Percentiles rank a stretch among this genome's conserved stretches.
These are phyloP conservation scores for Asterochloris erici DNA, from an alignment of 139 green algal genomes.

Conservation along the genomic window DNA sequence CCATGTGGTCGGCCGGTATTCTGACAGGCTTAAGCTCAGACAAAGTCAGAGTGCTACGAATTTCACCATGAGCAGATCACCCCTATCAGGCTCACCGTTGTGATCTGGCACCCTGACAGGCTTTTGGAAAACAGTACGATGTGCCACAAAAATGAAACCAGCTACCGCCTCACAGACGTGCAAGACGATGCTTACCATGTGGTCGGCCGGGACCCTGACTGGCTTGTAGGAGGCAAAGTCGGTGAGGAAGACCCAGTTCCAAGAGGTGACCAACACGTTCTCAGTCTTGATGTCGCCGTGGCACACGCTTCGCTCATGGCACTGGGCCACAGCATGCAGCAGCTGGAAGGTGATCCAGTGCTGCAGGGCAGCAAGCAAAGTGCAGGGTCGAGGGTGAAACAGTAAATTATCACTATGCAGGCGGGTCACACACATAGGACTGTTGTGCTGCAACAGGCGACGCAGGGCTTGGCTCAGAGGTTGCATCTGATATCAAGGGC, in stretches of 20 bases:
- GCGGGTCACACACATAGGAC: not conserved
- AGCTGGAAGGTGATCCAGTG: conserved; percentile 93
- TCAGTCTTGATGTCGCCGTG: conserved; percentile 96
- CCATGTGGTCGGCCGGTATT: too few species aligned
- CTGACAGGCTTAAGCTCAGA: too few species aligned
- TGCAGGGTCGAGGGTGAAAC: not conserved
- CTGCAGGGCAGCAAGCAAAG: conserved; percentile 27
- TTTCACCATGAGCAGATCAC: too few species aligned
- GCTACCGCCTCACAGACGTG: too few species aligned
- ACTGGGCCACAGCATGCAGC: conserved; percentile 68
- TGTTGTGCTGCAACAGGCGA: not conserved
- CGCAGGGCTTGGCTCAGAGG: not conserved
- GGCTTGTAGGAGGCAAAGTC: conserved; percentile 97
- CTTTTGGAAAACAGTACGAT: too few species aligned
- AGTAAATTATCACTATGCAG: not conserved
- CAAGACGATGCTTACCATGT: conserved; percentile 58
- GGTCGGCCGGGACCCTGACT: conserved; percentile 84
- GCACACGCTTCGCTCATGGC: conserved; percentile 70
- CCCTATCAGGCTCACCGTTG: too few species aligned
- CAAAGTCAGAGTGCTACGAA: too few species aligned
- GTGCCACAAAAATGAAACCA: too few species aligned
- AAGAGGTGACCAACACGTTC: conserved; percentile 92
- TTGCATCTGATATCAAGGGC: not conserved
- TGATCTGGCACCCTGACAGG: too few species aligned
- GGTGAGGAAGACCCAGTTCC: conserved; percentile 85